Evolutionary conservation across 305 asterid genomes (phyloP), one percentile per base, ranked within the genome.

Genomic region (Caryopteris hybrid): DNA sequence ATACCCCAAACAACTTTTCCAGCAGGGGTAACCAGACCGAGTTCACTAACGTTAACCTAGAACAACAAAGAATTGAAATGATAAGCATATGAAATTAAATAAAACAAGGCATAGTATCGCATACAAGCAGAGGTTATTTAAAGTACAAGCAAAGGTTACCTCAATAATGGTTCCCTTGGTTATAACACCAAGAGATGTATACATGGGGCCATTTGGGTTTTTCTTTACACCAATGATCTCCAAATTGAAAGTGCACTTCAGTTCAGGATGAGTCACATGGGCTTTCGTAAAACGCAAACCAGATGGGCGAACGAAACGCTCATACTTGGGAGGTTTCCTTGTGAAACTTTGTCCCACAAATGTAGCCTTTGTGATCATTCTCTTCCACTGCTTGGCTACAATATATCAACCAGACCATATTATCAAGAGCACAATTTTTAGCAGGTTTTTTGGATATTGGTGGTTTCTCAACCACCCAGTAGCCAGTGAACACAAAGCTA

Each of bases 1-100:
- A 14, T 86, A 94, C 99, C 98, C 96, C 98, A 94, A 3, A 91
- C 96, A 62, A 94, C 97, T 84, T 94, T 94, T 38, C 99, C 99
- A 6, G 96, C 99, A 47, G 99, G 99, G 38, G 98, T 94, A 23
- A 94, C 99, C 17, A 94, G 92, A 66, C 99, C 99, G 41, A 91
- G 96, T 71, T 91, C 98, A 47, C 99, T 94, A 36, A 84, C 90
- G 74, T 94, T 94, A 46, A 94, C 99, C 99, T 91, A 75, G 61
- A 75, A 64, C 58, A 71, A 74, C n/a, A n/a, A 68, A 60, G 51
- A 72, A 69, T 20, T 12, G 13, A 68, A 34, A 56, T 34, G 61
- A 73, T 56, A 11, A 63, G 67, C 61, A 59, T 43, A 8, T 20
- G 8, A 47, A 14, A 17, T 45, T 12, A 13, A 17, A 3, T 22